phyloP scores from a whole-genome alignment of 1,284 basidiomycete genomes.

The Ustilago nuda region DNA sequence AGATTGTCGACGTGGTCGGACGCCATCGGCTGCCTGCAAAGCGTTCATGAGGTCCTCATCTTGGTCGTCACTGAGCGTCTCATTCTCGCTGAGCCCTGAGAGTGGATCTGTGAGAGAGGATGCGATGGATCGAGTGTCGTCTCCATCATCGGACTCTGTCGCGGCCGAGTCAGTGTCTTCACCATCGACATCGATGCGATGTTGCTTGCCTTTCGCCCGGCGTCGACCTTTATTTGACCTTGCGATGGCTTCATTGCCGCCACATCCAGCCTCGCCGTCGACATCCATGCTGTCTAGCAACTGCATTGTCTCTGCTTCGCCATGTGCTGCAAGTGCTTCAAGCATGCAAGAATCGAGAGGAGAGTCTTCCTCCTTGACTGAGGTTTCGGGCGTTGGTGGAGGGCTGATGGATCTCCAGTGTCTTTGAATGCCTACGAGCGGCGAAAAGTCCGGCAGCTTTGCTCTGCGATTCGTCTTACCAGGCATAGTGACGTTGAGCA shows the following conservation, averaged over 20 bases:
- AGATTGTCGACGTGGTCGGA: slow-evolving; percentile 11
- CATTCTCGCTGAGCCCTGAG: slow-evolving; percentile 51
- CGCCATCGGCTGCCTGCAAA: slow-evolving; percentile 24
- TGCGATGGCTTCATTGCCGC: slow-evolving; percentile 23
- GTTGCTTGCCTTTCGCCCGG: not conserved
- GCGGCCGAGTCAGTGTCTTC: slow-evolving; percentile 13
- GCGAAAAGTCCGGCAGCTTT: slow-evolving; percentile 59
- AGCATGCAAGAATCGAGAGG: slow-evolving; percentile 20
- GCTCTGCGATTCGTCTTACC: slow-evolving; percentile 51
- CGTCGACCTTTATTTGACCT: slow-evolving; percentile 11
- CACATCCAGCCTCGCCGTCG: slow-evolving; percentile 36
- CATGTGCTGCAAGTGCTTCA: slow-evolving; percentile 15
- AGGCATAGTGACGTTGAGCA: slow-evolving; percentile 61
- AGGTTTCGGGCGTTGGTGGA: slow-evolving; percentile 48
- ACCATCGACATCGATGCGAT: slow-evolving; percentile 21
- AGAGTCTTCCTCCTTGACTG: slow-evolving; percentile 26
- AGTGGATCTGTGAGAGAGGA: slow-evolving; percentile 61
- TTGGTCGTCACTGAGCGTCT: slow-evolving; percentile 47
- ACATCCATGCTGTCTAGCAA: slow-evolving; percentile 16
- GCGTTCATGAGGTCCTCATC: slow-evolving; percentile 53
- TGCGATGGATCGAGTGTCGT: slow-evolving; percentile 47
- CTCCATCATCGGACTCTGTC: slow-evolving; percentile 28
- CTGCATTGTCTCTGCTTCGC: slow-evolving; percentile 23
- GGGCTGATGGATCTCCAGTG: slow-evolving; percentile 52
- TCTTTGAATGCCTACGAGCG: slow-evolving; percentile 60